phyloP scores from a whole-genome alignment of 768 basidiomycete species.

The Amanita fuliginea region DNA sequence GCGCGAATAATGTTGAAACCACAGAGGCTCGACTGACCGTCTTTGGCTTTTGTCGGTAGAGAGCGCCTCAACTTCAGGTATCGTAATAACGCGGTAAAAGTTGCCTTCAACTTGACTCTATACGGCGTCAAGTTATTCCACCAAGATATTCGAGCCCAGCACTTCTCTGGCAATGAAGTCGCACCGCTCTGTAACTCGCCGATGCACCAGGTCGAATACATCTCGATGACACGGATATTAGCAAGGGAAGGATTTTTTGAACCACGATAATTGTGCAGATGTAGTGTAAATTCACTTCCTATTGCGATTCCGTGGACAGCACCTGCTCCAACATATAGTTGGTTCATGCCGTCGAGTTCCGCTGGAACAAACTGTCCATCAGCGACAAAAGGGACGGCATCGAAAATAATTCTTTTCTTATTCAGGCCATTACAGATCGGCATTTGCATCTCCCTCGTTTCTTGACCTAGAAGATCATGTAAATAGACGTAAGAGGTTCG shows the following conservation, averaged over 20 bases:
- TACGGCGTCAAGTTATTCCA: conserved; percentile 50
- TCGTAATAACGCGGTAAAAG: conserved; percentile 31
- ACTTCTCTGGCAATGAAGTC: conserved; percentile 20
- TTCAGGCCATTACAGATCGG: conserved; percentile 40
- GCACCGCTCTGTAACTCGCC: conserved; percentile 29
- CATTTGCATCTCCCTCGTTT: conserved; percentile 31
- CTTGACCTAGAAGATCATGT: conserved; percentile 28
- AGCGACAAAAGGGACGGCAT: conserved; percentile 41
- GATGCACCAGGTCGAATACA: conserved; percentile 49
- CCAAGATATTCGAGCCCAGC: conserved; percentile 39
- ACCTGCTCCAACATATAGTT: conserved; percentile 44
- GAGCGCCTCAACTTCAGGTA: conserved; percentile 31
- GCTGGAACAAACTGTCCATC: conserved; percentile 39
- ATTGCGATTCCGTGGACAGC: conserved; percentile 52
- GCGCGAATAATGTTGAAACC: conserved; percentile 38
- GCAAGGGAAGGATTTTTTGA: conserved; percentile 46
- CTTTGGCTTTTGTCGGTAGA: conserved; percentile 21
- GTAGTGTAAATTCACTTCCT: conserved; percentile 51
- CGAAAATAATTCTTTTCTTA: conserved; percentile 40
- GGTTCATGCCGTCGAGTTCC: conserved; percentile 22
- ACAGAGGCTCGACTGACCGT: conserved; percentile 19
- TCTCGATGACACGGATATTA: conserved; percentile 37
- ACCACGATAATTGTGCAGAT: conserved; percentile 49
- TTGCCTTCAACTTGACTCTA: conserved; percentile 39
- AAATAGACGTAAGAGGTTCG: conserved; percentile 38